A percentile compares a stretch with the other conserved stretches of the same genome.
These are phyloP conservation scores for Calamus simplicifolius DNA, from an alignment of 176 grass and related monocot species.

Conservation along the genomic window DNA sequence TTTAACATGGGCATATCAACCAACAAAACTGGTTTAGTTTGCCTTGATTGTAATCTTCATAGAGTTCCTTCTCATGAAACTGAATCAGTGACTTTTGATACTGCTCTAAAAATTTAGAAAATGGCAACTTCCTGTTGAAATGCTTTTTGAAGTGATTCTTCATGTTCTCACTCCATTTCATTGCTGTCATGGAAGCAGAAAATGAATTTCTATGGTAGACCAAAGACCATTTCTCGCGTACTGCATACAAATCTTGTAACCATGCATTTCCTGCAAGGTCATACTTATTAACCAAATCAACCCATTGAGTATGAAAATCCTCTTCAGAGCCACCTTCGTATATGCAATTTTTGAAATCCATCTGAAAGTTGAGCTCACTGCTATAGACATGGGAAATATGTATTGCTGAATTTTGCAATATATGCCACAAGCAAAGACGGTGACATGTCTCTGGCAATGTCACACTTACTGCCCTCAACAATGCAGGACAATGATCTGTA, in stretches of 20 bases:
- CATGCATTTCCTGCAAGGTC: background rate
- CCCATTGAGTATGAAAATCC: background rate
- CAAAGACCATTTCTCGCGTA: background rate
- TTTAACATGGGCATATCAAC: background rate
- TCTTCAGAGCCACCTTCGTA: background rate
- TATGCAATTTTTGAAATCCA: slow-evolving; percentile 3
- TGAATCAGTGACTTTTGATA: background rate
- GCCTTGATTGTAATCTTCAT: slow-evolving; percentile 4
- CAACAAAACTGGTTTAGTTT: no score
- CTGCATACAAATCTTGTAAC: background rate
- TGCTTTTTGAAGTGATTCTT: slow-evolving; percentile 3
- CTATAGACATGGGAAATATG: no score
- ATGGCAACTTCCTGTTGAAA: background rate
- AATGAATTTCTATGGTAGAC: background rate
- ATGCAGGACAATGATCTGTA: no score
- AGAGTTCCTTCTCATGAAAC: slow-evolving; percentile 2
- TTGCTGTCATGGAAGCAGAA: slow-evolving; percentile 1
- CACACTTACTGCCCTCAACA: no score
- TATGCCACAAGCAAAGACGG: no score
- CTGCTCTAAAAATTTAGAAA: background rate
- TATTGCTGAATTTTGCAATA: no score
- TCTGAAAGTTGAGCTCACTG: no score
- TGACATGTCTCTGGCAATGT: no score
- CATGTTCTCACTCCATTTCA: background rate
- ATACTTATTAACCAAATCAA: background rate